phyloP scores from a whole-genome alignment of 2,329 filamentous ascomycete genomes.

The Eutypella sp. region DNA sequence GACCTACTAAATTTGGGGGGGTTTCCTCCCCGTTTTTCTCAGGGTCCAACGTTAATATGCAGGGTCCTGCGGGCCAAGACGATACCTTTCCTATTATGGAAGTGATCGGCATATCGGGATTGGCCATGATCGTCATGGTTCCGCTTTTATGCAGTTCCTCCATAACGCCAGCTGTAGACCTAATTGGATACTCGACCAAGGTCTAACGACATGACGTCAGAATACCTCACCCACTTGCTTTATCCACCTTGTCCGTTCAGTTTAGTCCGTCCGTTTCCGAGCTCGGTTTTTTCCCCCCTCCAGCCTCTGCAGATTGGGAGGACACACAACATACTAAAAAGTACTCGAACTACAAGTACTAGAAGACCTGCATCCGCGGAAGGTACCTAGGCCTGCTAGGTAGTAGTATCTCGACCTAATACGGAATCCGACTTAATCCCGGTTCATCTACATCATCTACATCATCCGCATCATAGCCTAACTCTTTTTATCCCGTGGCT shows the following conservation, averaged over 20 bases:
- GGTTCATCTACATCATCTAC: not conserved
- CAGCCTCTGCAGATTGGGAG: too few relatives aligned
- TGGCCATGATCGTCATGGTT: too few relatives aligned
- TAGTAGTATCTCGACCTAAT: too few relatives aligned
- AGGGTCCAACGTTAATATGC: constrained; percentile 11
- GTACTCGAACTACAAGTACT: not conserved
- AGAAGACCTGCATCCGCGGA: not conserved
- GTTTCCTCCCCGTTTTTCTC: not conserved
- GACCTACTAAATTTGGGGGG: too few relatives aligned
- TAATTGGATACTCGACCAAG: not conserved
- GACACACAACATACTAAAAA: too few relatives aligned
- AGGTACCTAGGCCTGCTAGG: too few relatives aligned
- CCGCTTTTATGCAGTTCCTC: not conserved
- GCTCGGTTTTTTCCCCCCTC: too few relatives aligned
- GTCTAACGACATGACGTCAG: not conserved
- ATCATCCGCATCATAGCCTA: not conserved
- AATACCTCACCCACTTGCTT: not conserved
- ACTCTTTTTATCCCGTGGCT: not conserved
- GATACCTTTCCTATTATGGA: not conserved
- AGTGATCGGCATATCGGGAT: not conserved
- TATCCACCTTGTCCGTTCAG: too few relatives aligned
- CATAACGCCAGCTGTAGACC: too few relatives aligned
- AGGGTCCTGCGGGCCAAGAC: constrained; percentile 6
- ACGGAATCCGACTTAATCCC: too few relatives aligned
- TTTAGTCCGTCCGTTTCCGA: too few relatives aligned